phyloP scores from a whole-genome alignment of 2,329 filamentous ascomycete genomes.

The Sporothrix pallida region DNA sequence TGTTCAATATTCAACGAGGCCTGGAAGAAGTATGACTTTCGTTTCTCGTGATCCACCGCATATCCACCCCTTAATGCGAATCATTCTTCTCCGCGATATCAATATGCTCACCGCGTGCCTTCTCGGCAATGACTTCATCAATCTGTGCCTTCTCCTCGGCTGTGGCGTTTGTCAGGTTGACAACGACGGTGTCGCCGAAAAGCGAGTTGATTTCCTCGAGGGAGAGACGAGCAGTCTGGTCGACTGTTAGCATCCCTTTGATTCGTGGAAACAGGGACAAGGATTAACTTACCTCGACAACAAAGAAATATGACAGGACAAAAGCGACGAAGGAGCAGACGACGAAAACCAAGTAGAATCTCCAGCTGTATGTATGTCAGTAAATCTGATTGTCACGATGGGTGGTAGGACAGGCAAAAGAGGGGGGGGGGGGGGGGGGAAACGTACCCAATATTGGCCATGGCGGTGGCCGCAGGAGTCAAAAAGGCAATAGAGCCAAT shows the following conservation, averaged over 20 bases:
- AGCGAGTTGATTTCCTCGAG: conserved; percentile 60
- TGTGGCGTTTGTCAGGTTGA: conserved; percentile 31
- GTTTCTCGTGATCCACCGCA: background rate
- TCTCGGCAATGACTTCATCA: conserved; percentile 40
- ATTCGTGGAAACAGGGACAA: no score
- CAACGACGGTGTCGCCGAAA: conserved; percentile 51
- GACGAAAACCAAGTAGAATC: conserved; percentile 62
- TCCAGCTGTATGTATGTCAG: conserved; percentile 46
- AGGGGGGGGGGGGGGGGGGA: background rate
- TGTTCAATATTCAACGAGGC: no score
- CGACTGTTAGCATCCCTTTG: background rate
- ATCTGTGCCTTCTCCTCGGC: conserved; percentile 43
- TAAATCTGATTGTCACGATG: background rate
- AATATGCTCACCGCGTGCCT: conserved; percentile 24
- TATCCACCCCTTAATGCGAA: background rate
- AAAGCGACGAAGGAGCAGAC: conserved; percentile 50
- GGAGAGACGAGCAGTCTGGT: conserved; percentile 47
- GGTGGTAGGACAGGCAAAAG: no score
- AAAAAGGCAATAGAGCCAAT: conserved; percentile 36
- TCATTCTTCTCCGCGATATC: background rate
- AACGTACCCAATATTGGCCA: conserved; percentile 28
- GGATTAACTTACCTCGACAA: conserved; percentile 5
- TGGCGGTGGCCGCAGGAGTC: conserved; percentile 35
- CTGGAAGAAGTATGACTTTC: no score
- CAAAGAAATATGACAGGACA: conserved; percentile 52